Base-by-base conservation (phyloP, 768 basidiomycete genomes). In the Pisolithus orientalis region DNA sequence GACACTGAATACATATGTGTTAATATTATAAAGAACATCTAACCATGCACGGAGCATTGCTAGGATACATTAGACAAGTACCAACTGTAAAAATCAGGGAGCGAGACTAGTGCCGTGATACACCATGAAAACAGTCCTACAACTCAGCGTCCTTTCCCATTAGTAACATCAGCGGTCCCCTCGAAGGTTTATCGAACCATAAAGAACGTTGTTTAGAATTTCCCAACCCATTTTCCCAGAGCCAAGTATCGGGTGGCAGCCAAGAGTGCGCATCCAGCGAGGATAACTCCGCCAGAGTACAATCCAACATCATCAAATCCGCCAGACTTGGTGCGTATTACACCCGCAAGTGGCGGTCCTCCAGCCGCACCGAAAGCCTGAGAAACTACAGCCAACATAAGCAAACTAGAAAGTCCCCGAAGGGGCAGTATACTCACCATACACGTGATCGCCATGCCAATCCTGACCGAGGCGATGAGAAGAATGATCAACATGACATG, bases 181-280 rank as follows among this genome's bases (percentile, higher is more conserved):
- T 5, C 34, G 5, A 13, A 13, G 34, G 34, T 34, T 34, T 11
- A 14, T 14, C 31, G 17, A 37, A 17, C 11, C n/a, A 16, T 27
- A 1, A 28, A 16, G 6, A 24, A 34, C 29, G 13, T 11, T 25
- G 32, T 25, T 38, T 40, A 53, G 40, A 53, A 53, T 25, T 53
- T 53, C 16, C 53, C 53, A n/a, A n/a, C 16, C 53, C 53, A 53
- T n/a, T 49, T 38, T 17, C 53, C 53, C 7, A 53, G 16, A 13
- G 53, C 53, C 24, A 53, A 37, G 16, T 31, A 29, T 37, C 53
- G 53, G 14, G 53, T 45, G 21, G 46, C 14, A 39, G 44, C 10
- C 7, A 54, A 38, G 32, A 50, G 38, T 17, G 47, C 25, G 11
- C 48, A 54, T 8, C 53, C 53, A 14, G 47, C n/a, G 11, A 46